Base-by-base conservation (phyloP, 2,329 filamentous ascomycete species). In the Trichoderma breve region DNA sequence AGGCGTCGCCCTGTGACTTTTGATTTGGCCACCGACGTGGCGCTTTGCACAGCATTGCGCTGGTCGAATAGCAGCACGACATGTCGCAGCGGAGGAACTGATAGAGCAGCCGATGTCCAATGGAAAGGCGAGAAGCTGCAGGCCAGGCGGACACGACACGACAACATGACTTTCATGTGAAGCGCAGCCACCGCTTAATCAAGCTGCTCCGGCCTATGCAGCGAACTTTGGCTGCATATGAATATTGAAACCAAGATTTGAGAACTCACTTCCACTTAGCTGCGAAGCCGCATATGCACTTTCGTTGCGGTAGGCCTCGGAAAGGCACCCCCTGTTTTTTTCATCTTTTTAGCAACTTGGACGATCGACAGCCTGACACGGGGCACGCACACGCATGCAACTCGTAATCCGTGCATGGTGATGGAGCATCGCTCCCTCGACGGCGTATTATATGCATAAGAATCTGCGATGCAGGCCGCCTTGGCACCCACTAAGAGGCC, bases 401-500 rank as follows among this genome's bases (percentile, higher is more conserved):
- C 39, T 39, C 39, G 68, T 34, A 64, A 71, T 55, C 43, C 55
- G 47, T 64, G 60, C 68, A 71, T 55, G 11, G n/a, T 24, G 18
- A 30, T 57, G 68, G 34, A 55, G 47, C 34, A 55, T 39, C 28
- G 60, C 57, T 57, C 12, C 60, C 68, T 43, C 51, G 32, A 32
- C 47, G 60, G 68, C 24, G 53, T 32, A 57, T 64, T 64, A 34
- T 43, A 26, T 71, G 60, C 51, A 63, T 64, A 30, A 15, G 26
- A 32, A 64, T 30, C 58, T 53, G 51, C 30, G 57, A 70, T 64
- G 58, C 47, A 63, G 68, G 39, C 30, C 43, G 47, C 47, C 70
- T 24, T 77, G 76, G 51, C 34, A 28, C 21, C 58, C 57, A 62
- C 57, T 36, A n/a, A 39, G 15, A 66, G 79, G 76, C 36, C 75